A percentile compares a stretch with the other conserved stretches of the same genome.
Conservation (phyloP, 2,329 filamentous ascomycete genomes). For the Pseudopyrenochaeta lycopersici region DNA sequence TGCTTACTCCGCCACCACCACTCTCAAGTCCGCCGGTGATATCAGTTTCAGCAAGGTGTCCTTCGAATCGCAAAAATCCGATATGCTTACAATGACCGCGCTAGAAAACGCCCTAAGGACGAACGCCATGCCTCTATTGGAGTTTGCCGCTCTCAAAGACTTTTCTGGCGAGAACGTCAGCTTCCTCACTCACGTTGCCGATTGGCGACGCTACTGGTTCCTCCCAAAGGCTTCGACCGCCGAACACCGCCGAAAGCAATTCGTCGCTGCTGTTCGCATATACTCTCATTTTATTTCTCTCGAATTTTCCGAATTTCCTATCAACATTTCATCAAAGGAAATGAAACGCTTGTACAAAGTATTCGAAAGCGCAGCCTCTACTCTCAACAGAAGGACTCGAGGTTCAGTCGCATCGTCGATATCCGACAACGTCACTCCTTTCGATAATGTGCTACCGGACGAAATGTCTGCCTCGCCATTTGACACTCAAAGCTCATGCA, state of each 20-base stretch:
- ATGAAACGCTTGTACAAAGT: conserved; percentile 38
- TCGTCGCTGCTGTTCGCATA: conserved; percentile 40
- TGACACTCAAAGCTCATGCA: conserved; percentile 21
- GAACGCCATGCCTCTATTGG: conserved; percentile 40
- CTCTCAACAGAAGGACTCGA: conserved; percentile 29
- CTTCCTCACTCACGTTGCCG: conserved; percentile 43
- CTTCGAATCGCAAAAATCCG: conserved; percentile 38
- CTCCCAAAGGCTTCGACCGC: conserved; percentile 24
- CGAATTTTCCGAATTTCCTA: conserved; percentile 45
- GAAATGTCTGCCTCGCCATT: conserved; percentile 14
- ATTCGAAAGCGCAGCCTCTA: conserved; percentile 32
- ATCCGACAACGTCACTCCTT: conserved; percentile 37
- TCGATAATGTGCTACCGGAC: conserved; percentile 28
- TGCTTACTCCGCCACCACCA: conserved; percentile 28
- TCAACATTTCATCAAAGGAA: conserved; percentile 44
- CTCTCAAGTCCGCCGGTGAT: conserved; percentile 18
- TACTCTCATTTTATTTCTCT: conserved; percentile 46
- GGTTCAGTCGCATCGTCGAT: conserved; percentile 23
- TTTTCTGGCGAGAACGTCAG: conserved; percentile 48
- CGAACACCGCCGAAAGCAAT: conserved; percentile 37
- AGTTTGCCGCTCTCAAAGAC: conserved; percentile 46
- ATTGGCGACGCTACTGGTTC: conserved; percentile 46
- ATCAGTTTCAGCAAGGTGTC: conserved; percentile 23
- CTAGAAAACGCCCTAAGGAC: conserved; percentile 42
- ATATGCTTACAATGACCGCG: conserved; percentile 46